Base-by-base conservation (phyloP, 257 asterid species). In the Ilex aquifolium region DNA sequence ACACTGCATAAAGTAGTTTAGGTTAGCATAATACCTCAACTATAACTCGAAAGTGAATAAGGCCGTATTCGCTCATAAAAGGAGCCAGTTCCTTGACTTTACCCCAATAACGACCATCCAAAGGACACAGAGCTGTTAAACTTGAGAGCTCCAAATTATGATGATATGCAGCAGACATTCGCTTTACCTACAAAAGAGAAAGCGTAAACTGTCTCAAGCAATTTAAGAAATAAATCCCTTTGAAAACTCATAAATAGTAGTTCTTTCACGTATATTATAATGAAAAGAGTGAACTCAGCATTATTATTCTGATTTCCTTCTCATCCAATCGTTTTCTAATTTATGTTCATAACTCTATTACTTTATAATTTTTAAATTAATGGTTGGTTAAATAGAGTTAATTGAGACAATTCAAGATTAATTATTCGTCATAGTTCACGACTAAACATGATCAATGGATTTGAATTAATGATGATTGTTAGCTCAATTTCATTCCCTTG, bases 41-140 rank as follows among this genome's bases (percentile, higher is more conserved):
- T 29, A 89, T 65, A 75, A 89, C 84, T 32, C 99, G 87, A 67
- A 67, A 89, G 58, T 77, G 87, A 54, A 85, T 92, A 48, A 89
- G 86, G 62, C 93, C 97, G 69, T 82, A 89, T 75, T 92, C 97
- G 66, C 97, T 82, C 89, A 79, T 63, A 66, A 79, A 82, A 44
- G 88, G 89, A 36, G 89, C 83, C 81, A 92, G 76, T 46, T 87
- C 96, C 81, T 87, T 85, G 62, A 86, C 96, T 80, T 92, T 89
- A 57, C 36, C 71, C 95, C 97, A 78, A 71, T 92, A 92, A 13
- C 99, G 97, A 14, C 99, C 99, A 75, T 92, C 99, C 72, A 92
- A 63, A 2, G 97, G 99, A 68, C 88, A 81, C 48, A 85, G 57
- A 62, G 93, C 83, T 29, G 81, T 76, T 81, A 88, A 78, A 71